phyloP scores from a whole-genome alignment of 108 stramenopile genomes.

The Pseudonitzschia pungens region DNA sequence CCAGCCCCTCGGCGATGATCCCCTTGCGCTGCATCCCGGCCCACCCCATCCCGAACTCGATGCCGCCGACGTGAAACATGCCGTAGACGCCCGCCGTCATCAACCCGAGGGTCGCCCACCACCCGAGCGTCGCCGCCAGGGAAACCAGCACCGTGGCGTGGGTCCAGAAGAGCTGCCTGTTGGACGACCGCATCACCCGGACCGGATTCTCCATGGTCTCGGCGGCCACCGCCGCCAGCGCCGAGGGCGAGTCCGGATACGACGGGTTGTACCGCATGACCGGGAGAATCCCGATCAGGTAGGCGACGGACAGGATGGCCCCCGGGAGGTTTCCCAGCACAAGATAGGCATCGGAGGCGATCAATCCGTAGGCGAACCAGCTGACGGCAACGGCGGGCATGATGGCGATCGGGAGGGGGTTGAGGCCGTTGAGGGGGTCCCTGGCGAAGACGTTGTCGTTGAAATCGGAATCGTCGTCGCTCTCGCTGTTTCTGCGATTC shows the following conservation, averaged over 20 bases:
- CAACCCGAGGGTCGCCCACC: slow-evolving; percentile 51
- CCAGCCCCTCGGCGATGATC: slow-evolving; percentile 26
- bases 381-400: slow-evolving; percentile 47
- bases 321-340: slow-evolving; percentile 52
- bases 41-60: neutral
- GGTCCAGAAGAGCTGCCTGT: slow-evolving; percentile 8
- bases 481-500: neutral
- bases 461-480: neutral
- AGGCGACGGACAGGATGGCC: slow-evolving; percentile 41
- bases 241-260: neutral
- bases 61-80: neutral
- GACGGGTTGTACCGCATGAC: slow-evolving; percentile 18
- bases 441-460: neutral
- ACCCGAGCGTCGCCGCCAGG: slow-evolving; percentile 34
- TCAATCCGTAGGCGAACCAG: slow-evolving; percentile 52
- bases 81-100: slow-evolving; percentile 34
- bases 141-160: slow-evolving; percentile 33
- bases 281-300: slow-evolving; percentile 37
- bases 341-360: slow-evolving; percentile 45
- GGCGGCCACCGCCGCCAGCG: neutral
- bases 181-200: too few relatives aligned
- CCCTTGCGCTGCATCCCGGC: neutral
- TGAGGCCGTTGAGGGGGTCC: slow-evolving; percentile 33
- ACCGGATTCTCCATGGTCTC: neutral
- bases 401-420: slow-evolving; percentile 51